Evolutionary conservation across 2,329 filamentous ascomycete species (phyloP), one percentile per base, ranked within the genome.

Genomic region (Pyrenophora seminiperda): DNA sequence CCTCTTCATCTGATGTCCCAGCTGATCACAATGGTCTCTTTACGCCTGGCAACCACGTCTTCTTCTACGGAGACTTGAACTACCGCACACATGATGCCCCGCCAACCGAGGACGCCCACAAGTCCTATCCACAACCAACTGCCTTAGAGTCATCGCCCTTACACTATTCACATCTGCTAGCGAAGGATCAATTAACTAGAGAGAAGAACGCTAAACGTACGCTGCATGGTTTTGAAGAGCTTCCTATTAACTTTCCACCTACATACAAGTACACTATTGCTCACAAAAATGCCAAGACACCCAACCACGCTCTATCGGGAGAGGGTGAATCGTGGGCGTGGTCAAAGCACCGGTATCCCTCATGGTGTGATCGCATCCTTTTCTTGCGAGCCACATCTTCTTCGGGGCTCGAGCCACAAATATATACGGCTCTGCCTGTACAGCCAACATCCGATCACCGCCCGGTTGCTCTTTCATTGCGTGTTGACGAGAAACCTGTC

Each of bases 361-460:
- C 87, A 65, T 97, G 93, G 94, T 96, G 91, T 65, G 94, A 97
- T 73, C 85, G 94, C 3, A 87, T 97, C 15, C 77, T 97, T 15
- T 97, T 86, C 72, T 78, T 93, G 2, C 64, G 67, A 2, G 59
- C 68, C 7, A 61, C 84, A 82, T 49, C 61, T 14, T 41, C 59
- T 3, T 15, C 71, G 72, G 17, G 77, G 6, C 79, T 90, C n/a
- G 73, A 76, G 18, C 78, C 84, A 3, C 74, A 81, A 20, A 76
- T 73, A 18, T 97, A 97, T 72, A 80, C 85, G 13, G 84, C 89
- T 13, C 78, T 97, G 20, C 90, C 92, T 1, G 76, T 95, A 2
- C 83, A 95, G 54, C 79, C 83, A n/a, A 89, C 87, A 7, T 94
- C 90, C 45, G 94, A 99, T 70, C 94, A 99, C 74, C 84, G 90